Percentiles rank a stretch among this genome's conserved stretches.
These are phyloP conservation scores for Nakataea oryzae DNA, from an alignment of 2,329 filamentous ascomycete genomes.

Conservation along the genomic window DNA sequence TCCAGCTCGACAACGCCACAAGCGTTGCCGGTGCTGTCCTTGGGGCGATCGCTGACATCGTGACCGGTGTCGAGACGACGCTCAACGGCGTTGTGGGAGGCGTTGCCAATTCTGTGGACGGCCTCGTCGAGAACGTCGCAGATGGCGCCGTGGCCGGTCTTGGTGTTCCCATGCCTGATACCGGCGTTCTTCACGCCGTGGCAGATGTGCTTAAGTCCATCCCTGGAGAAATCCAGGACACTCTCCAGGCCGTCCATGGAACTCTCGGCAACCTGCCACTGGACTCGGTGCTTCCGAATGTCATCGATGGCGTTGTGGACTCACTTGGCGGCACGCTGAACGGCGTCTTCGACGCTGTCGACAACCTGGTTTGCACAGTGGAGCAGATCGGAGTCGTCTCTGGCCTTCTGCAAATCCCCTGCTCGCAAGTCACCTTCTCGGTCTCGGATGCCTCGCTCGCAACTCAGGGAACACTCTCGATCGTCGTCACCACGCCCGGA, in stretches of 20 bases:
- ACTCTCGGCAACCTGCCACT: not conserved
- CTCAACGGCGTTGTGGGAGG: not conserved
- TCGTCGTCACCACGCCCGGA: not conserved
- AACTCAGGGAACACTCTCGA: not conserved
- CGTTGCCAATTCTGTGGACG: not conserved
- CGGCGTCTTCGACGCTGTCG: conserved; percentile 2
- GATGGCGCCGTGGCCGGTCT: not conserved
- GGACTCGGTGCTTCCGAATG: not conserved
- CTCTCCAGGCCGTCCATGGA: not conserved
- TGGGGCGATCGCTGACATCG: not conserved
- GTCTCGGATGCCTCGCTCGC: not conserved
- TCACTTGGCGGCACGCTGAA: not conserved
- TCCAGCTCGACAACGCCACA: not conserved
- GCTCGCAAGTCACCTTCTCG: not conserved
- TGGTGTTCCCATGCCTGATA: not conserved
- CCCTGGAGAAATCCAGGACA: not conserved
- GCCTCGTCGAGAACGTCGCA: not conserved
- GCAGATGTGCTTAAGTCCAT: not conserved
- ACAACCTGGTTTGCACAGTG: conserved; percentile 2
- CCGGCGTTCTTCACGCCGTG: not conserved
- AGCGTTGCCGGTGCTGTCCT: not conserved
- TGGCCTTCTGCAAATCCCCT: not conserved
- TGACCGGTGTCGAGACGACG: not conserved
- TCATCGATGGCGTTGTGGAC: not conserved
- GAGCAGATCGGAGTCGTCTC: not conserved